Evolutionary conservation across 2,329 filamentous ascomycete species (phyloP).

Genomic region (Cercospora beticola): DNA sequence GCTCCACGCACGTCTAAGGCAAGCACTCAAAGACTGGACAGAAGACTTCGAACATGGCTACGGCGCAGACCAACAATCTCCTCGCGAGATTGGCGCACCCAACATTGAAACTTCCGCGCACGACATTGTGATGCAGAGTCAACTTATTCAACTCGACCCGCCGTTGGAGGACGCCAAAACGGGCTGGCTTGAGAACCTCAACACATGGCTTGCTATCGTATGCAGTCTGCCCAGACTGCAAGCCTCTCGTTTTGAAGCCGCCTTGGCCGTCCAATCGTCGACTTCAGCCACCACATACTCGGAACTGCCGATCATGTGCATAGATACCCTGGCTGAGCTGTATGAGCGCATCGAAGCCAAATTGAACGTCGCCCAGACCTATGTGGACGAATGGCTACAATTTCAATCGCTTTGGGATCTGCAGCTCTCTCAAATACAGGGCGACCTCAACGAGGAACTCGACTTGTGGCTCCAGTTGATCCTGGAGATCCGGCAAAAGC

Average conservation of each 20-base stretch:
- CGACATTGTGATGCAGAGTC: slow-evolving; percentile 96
- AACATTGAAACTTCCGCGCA: slow-evolving; percentile 74
- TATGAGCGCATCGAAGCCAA: slow-evolving; percentile 83
- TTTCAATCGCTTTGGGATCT: slow-evolving; percentile 99
- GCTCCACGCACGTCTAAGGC: slow-evolving; percentile 76
- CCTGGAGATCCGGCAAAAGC: slow-evolving; percentile 94
- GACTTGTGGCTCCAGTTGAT: slow-evolving; percentile 90
- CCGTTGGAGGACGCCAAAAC: slow-evolving; percentile 88
- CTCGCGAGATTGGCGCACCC: slow-evolving; percentile 56
- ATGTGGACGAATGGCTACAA: slow-evolving; percentile 97
- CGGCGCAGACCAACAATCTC: slow-evolving; percentile 29
- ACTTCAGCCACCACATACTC: slow-evolving; percentile 72
- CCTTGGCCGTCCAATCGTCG: slow-evolving; percentile 60
- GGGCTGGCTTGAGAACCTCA: slow-evolving; percentile 89
- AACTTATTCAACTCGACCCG: slow-evolving; percentile 94
- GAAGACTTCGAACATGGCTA: slow-evolving; percentile 67
- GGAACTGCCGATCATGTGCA: slow-evolving; percentile 79
- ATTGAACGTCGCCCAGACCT: slow-evolving; percentile 72
- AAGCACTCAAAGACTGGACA: slow-evolving; percentile 85
- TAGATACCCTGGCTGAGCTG: slow-evolving; percentile 72
- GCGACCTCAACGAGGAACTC: slow-evolving; percentile 84
- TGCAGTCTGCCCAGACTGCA: slow-evolving; percentile 94
- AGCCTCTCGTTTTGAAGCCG: slow-evolving; percentile 92
- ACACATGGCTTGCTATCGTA: slow-evolving; percentile 88
- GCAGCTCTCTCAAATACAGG: slow-evolving; percentile 92